Percentiles rank a stretch among this genome's conserved stretches.
Conservation (phyloP, 768 basidiomycete genomes). For the Floccularia luteovirens region DNA sequence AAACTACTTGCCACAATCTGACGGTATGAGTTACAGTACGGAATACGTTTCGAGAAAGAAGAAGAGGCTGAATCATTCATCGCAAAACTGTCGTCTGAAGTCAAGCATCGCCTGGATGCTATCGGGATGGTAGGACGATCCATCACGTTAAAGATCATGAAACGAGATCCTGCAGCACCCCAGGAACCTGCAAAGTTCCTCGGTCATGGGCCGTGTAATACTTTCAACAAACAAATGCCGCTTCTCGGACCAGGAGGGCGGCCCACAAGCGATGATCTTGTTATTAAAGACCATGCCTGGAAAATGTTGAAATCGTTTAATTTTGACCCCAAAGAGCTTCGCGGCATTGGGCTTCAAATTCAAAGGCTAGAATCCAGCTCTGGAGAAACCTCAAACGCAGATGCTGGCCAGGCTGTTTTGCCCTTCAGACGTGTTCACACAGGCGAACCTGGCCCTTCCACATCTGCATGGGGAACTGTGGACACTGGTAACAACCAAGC, state of each 20-base stretch:
- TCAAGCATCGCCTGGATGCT: slow-evolving; percentile 61
- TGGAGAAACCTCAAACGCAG: slow-evolving; percentile 15
- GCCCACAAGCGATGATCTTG: slow-evolving; percentile 64
- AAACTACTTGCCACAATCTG: background rate
- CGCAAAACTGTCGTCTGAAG: slow-evolving; percentile 69
- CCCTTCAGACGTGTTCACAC: slow-evolving; percentile 36
- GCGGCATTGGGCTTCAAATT: slow-evolving; percentile 88
- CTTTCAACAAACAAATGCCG: slow-evolving; percentile 67
- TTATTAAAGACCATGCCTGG: slow-evolving; percentile 76
- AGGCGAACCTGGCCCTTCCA: background rate
- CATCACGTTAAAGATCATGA: slow-evolving; percentile 85
- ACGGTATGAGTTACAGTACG: slow-evolving; percentile 52
- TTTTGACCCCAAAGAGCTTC: slow-evolving; percentile 80
- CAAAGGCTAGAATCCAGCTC: slow-evolving; percentile 69
- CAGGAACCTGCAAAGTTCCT: slow-evolving; percentile 92
- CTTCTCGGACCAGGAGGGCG: slow-evolving; percentile 52
- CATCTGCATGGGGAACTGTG: slow-evolving; percentile 1
- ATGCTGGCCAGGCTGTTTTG: slow-evolving; percentile 52
- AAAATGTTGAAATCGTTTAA: slow-evolving; percentile 62
- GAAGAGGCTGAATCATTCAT: slow-evolving; percentile 80
- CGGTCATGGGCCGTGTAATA: slow-evolving; percentile 83
- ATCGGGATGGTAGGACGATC: slow-evolving; percentile 65
- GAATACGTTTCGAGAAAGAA: slow-evolving; percentile 83
- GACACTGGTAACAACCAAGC: slow-evolving; percentile 6
- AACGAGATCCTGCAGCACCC: slow-evolving; percentile 78